These are phyloP conservation scores for Melampsora larici-populina DNA, from an alignment of 1,284 basidiomycete species.

Conservation along the genomic window DNA sequence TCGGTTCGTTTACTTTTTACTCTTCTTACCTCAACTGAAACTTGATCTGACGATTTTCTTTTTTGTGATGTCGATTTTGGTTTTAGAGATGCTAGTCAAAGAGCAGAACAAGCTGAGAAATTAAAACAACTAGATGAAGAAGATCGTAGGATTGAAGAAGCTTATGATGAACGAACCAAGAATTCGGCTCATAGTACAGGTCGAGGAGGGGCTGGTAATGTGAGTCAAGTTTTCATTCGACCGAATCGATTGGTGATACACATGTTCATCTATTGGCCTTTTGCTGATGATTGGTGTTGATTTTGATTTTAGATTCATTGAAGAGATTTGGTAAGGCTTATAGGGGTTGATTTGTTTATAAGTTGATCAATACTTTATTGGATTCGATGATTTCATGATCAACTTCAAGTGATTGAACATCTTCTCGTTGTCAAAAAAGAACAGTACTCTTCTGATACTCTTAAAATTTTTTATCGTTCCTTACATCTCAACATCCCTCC, in stretches of 20 bases:
- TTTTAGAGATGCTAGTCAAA: slow-evolving; percentile 14
- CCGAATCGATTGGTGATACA: not conserved
- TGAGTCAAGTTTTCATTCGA: not conserved
- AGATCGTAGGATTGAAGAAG: slow-evolving; percentile 20
- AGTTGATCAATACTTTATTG: no score
- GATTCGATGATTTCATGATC: no score
- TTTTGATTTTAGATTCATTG: not conserved
- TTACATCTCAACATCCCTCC: no score
- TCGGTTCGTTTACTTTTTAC: not conserved
- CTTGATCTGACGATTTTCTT: no score
- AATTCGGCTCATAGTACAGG: slow-evolving; percentile 11
- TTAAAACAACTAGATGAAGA: slow-evolving; percentile 15
- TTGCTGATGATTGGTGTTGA: not conserved
- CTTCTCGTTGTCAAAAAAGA: no score
- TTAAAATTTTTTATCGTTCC: no score
- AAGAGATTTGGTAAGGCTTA: no score
- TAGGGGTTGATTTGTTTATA: no score
- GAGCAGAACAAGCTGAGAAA: slow-evolving; percentile 4
- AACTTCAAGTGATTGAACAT: no score
- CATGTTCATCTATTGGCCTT: not conserved
- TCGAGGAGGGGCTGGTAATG: slow-evolving; percentile 33
- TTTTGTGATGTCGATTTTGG: not conserved
- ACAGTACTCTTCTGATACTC: no score
- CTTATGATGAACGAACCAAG: slow-evolving; percentile 16
- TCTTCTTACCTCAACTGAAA: not conserved